These are phyloP conservation scores for Zea mays DNA, from an alignment of 176 grass and related monocot genomes.

Conservation along the genomic window DNA sequence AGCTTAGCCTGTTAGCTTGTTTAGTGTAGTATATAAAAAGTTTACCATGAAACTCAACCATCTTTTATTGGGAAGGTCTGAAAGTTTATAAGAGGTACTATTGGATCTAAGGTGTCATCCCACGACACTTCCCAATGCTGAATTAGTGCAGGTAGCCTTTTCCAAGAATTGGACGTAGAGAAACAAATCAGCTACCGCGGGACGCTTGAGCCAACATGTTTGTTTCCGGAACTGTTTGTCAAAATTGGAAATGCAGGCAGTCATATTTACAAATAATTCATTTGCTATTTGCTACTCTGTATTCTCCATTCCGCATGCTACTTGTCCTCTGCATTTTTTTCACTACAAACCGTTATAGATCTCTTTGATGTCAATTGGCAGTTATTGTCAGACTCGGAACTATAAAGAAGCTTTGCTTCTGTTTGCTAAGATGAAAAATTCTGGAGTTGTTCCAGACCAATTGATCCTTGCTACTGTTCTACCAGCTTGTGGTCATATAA, in stretches of 20 bases:
- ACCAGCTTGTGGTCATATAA: slow-evolving; percentile 58
- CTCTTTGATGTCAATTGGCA: slow-evolving; percentile 46
- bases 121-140: too few species aligned
- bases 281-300: not conserved
- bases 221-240: not conserved
- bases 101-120: too few species aligned
- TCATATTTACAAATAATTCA: not conserved
- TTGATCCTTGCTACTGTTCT: slow-evolving; percentile 68
- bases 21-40: too few species aligned
- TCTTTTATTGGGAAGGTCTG: too few species aligned
- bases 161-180: too few species aligned
- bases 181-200: too few species aligned
- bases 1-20: too few species aligned
- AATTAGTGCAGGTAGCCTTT: too few species aligned
- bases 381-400: slow-evolving; percentile 67
- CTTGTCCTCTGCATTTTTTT: not conserved
- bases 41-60: too few species aligned
- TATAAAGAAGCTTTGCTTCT: slow-evolving; percentile 66
- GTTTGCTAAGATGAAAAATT: slow-evolving; percentile 79
- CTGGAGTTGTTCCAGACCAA: slow-evolving; percentile 61
- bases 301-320: not conserved
- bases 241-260: not conserved
- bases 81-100: too few species aligned
- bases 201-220: not conserved
- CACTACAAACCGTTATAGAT: slow-evolving; percentile 8